Evolutionary conservation across 208 protist species (phyloP).

Genomic region (Trypanosoma vivax): DNA sequence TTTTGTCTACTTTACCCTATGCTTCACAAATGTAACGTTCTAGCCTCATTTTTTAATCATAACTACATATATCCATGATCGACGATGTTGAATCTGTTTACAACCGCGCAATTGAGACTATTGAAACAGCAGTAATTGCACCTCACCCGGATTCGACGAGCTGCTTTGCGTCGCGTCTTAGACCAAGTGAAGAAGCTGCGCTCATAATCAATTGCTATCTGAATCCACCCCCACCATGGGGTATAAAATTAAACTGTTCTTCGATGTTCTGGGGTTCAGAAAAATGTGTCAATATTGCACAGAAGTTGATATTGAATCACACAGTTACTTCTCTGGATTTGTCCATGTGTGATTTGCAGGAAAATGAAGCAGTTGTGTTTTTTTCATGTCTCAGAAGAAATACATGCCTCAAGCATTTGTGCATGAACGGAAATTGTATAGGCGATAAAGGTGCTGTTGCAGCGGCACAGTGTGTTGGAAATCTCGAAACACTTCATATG

Average conservation of each 20-base stretch:
- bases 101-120: conserved; percentile 22
- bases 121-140: conserved; percentile 17
- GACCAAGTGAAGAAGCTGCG: conserved; percentile 43
- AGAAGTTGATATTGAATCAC: conserved; percentile 42
- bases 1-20: too few species aligned
- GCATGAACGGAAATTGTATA: conserved; percentile 44
- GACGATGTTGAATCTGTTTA: conserved; percentile 17
- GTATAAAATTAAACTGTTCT: conserved; percentile 43
- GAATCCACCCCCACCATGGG: conserved; percentile 48
- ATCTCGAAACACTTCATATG: conserved; percentile 50
- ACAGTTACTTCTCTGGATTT: conserved; percentile 48
- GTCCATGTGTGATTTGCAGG: conserved; percentile 48
- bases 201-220: conserved; percentile 23
- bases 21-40: too few species aligned
- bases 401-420: conserved; percentile 35
- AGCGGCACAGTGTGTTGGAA: conserved; percentile 27
- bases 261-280: conserved; percentile 33
- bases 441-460: conserved; percentile 42
- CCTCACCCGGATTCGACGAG: conserved; percentile 35
- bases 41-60: not conserved
- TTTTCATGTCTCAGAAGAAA: conserved; percentile 39
- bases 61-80: conserved; percentile 6
- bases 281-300: conserved; percentile 31
- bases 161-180: conserved; percentile 23
- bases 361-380: conserved; percentile 30